phyloP scores from a whole-genome alignment of 2,329 filamentous ascomycete genomes.

The Graphium sp. region DNA sequence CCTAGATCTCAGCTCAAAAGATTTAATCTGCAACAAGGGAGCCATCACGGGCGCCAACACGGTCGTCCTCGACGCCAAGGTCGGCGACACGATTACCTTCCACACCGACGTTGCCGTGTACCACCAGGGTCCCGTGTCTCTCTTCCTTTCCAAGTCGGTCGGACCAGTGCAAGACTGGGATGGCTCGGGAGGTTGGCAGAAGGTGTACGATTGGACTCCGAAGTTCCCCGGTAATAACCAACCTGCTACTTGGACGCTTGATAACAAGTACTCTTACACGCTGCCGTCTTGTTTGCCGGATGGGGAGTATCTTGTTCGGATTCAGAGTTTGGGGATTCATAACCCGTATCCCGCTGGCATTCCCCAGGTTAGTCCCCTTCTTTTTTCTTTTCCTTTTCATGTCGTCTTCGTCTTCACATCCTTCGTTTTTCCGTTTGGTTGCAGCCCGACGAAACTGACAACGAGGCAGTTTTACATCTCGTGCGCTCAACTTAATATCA shows the following conservation, averaged over 20 bases:
- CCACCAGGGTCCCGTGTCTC: conserved; percentile 16
- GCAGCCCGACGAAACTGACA: not conserved
- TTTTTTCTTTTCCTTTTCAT: conserved; percentile 3
- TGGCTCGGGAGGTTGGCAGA: conserved; percentile 20
- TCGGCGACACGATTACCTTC: conserved; percentile 18
- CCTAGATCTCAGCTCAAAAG: conserved; percentile 17
- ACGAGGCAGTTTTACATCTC: conserved; percentile 25
- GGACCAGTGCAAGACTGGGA: conserved; percentile 16
- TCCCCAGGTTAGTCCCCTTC: conserved; percentile 13
- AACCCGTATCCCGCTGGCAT: conserved; percentile 25
- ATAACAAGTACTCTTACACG: conserved; percentile 13
- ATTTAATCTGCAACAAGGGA: conserved; percentile 20
- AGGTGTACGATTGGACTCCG: conserved; percentile 17
- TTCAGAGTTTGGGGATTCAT: conserved; percentile 45
- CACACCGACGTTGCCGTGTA: conserved; percentile 18
- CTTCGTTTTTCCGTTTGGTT: too few species aligned
- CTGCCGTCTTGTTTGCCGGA: conserved; percentile 34
- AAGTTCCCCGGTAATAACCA: conserved; percentile 1
- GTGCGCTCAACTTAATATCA: conserved; percentile 26
- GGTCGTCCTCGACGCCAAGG: conserved; percentile 14
- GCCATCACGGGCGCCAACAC: conserved; percentile 13
- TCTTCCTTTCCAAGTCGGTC: conserved; percentile 20
- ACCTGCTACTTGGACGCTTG: not conserved
- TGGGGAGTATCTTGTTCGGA: conserved; percentile 40
- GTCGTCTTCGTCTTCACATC: not conserved